phyloP scores from a whole-genome alignment of 495 filamentous ascomycete genomes.

The Daldinia vernicosa region DNA sequence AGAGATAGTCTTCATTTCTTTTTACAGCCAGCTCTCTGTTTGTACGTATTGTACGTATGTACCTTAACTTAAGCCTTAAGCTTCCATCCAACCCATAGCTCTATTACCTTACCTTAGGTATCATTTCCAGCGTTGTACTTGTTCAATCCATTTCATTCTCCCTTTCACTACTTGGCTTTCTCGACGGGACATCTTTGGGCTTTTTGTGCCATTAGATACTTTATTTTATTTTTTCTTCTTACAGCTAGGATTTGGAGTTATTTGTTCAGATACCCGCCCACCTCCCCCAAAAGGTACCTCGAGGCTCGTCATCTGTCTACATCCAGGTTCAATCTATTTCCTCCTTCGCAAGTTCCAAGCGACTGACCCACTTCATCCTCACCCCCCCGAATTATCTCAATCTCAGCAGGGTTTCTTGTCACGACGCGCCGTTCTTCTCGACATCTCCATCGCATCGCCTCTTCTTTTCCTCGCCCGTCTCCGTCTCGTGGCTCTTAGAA shows the following conservation, averaged over 20 bases:
- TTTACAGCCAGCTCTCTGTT: constrained; percentile 7
- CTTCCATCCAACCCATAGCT: background rate
- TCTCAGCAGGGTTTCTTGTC: constrained; percentile 34
- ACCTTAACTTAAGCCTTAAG: constrained; percentile 3
- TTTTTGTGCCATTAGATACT: constrained; percentile 27
- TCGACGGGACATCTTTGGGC: constrained; percentile 17
- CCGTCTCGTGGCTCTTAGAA: background rate
- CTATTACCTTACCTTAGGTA: constrained; percentile 10
- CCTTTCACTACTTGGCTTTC: constrained; percentile 9
- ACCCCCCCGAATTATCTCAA: constrained; percentile 39
- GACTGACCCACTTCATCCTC: constrained; percentile 38
- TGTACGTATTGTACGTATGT: background rate
- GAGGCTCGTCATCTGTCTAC: constrained; percentile 30
- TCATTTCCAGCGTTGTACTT: constrained; percentile 11
- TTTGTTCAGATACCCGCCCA: constrained; percentile 32
- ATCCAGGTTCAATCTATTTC: constrained; percentile 17
- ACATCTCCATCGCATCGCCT: constrained; percentile 26
- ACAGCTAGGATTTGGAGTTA: constrained; percentile 36
- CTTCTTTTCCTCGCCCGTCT: constrained; percentile 1
- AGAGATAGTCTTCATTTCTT: constrained; percentile 28
- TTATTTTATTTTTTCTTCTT: constrained; percentile 11
- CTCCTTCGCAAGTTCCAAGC: constrained; percentile 21
- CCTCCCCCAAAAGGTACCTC: constrained; percentile 16
- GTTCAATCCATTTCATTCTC: constrained; percentile 17
- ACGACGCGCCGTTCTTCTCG: constrained; percentile 32